Conservation (phyloP, 768 basidiomycete species). For the Suillus spraguei region DNA sequence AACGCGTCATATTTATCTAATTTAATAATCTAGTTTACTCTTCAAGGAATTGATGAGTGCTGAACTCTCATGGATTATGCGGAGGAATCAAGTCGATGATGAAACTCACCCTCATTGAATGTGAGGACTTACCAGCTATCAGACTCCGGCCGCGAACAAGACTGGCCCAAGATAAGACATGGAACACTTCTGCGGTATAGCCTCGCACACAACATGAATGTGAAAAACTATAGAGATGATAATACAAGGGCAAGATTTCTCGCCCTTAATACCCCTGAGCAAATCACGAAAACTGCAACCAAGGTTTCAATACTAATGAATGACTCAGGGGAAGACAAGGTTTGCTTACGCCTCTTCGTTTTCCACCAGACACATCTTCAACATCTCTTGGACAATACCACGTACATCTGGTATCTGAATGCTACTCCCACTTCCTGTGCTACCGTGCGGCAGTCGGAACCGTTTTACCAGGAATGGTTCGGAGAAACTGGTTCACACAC, state of each 20-base stretch:
- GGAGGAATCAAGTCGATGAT: neutral
- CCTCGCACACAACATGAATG: neutral
- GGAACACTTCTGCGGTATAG: neutral
- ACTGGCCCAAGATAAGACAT: neutral
- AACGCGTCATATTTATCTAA: neutral
- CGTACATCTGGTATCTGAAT: conserved; percentile 14
- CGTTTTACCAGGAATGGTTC: conserved; percentile 61
- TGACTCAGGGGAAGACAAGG: conserved; percentile 66
- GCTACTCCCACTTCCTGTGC: conserved; percentile 31
- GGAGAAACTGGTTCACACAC: conserved; percentile 50
- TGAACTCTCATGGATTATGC: neutral
- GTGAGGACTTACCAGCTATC: neutral
- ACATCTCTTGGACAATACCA: neutral
- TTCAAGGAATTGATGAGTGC: neutral
- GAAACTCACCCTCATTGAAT: neutral
- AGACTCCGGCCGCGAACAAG: neutral
- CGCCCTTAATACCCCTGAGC: neutral
- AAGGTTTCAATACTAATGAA: neutral
- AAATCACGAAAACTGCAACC: neutral
- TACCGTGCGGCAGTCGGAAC: conserved; percentile 26
- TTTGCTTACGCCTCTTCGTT: conserved; percentile 79
- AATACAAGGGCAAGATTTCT: neutral
- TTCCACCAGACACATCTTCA: conserved; percentile 28
- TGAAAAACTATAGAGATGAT: neutral
- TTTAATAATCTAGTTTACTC: neutral